Conservation (phyloP, 2,329 filamentous ascomycete species). For the Monosporascus sp. region DNA sequence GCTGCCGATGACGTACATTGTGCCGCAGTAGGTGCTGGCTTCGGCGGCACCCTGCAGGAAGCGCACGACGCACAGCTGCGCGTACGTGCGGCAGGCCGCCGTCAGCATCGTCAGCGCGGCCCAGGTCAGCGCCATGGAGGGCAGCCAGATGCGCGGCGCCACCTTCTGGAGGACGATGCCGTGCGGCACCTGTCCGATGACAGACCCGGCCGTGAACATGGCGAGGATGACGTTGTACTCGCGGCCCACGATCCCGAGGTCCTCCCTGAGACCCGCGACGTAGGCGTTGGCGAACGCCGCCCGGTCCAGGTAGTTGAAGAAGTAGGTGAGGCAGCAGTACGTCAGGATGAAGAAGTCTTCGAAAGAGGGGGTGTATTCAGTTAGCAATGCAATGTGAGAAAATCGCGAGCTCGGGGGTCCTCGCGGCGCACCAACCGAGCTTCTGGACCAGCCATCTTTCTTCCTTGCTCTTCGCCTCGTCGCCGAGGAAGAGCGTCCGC, state of each 20-base stretch:
- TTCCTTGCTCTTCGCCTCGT: too few species aligned
- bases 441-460: too few species aligned
- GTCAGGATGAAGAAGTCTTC: constrained; percentile 9
- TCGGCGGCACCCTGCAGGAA: constrained; percentile 6
- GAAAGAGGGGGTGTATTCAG: too few species aligned
- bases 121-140: not conserved
- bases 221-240: constrained; percentile 15
- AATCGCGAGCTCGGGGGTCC: too few species aligned
- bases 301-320: constrained; percentile 13
- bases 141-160: constrained; percentile 13
- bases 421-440: too few species aligned
- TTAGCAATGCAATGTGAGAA: too few species aligned
- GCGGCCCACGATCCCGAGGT: constrained; percentile 20
- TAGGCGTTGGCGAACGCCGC: constrained; percentile 23
- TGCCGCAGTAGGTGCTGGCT: not conserved
- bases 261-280: constrained; percentile 26
- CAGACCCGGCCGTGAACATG: constrained; percentile 11
- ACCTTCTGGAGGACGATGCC: constrained; percentile 12
- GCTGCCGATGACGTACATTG: constrained; percentile 18
- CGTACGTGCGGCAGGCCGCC: constrained; percentile 6
- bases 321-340: constrained; percentile 14
- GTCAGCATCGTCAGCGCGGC: too few species aligned
- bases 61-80: constrained; percentile 21
- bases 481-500: too few species aligned
- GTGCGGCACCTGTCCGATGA: constrained; percentile 11